These are phyloP conservation scores for Beauveria scarabaeidicola DNA, from an alignment of 2,329 filamentous ascomycete species.

Conservation along the genomic window DNA sequence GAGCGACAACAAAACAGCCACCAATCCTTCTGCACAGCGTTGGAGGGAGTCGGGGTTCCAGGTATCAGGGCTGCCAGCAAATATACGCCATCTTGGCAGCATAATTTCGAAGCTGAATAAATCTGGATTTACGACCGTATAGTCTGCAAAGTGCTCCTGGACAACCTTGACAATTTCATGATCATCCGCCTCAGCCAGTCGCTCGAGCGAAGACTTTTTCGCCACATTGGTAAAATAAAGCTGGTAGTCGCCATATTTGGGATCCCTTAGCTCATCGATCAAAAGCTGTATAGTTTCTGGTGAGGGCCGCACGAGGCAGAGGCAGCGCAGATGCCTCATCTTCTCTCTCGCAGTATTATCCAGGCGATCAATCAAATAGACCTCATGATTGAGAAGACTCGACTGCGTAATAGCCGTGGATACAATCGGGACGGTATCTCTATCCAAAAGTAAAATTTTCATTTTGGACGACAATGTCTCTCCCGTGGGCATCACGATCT, in stretches of 20 bases:
- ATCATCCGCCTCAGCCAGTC: constrained; percentile 91
- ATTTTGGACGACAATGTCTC: constrained; percentile 80
- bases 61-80: constrained; percentile 70
- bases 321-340: constrained; percentile 91
- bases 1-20: constrained; percentile 75
- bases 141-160: constrained; percentile 95
- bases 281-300: constrained; percentile 86
- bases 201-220: constrained; percentile 90
- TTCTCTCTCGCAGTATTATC: constrained; percentile 88
- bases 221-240: constrained; percentile 97
- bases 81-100: constrained; percentile 67
- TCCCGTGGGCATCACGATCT: constrained; percentile 71
- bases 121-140: constrained; percentile 89
- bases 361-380: constrained; percentile 93
- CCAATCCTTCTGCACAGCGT: constrained; percentile 75
- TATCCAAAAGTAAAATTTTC: constrained; percentile 93
- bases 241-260: constrained; percentile 95
- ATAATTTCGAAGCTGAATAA: constrained; percentile 73
- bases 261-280: constrained; percentile 90
- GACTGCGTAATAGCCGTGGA: constrained; percentile 96
- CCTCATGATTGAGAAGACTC: constrained; percentile 86
- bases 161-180: constrained; percentile 92
- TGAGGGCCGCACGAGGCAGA: constrained; percentile 89
- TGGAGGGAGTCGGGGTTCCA: constrained; percentile 90
- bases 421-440: constrained; percentile 86